Conservation (phyloP, 2,329 filamentous ascomycete species). For the Hansfordia pulvinata region DNA sequence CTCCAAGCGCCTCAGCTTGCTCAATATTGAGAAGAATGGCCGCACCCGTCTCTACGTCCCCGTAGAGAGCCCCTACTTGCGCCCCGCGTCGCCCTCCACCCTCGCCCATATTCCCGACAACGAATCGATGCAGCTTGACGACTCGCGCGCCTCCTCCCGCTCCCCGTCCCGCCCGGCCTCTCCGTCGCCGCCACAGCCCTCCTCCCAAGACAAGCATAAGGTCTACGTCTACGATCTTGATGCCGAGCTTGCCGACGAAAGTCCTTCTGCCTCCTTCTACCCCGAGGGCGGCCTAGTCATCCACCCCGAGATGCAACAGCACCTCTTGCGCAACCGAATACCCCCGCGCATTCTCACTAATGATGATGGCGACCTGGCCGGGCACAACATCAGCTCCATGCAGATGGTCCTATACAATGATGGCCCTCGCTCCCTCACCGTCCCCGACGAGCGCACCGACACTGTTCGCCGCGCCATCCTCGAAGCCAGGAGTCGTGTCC, state of each 20-base stretch:
- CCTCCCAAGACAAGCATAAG: conserved; percentile 68
- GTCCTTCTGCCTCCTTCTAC: conserved; percentile 25
- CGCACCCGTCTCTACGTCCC: conserved; percentile 53
- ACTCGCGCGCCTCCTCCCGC: conserved; percentile 36
- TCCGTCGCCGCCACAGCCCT: conserved; percentile 6
- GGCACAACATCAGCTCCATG: conserved; percentile 23
- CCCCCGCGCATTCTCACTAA: conserved; percentile 51
- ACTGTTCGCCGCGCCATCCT: conserved; percentile 73
- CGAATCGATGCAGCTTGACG: conserved; percentile 72
- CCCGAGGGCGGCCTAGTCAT: conserved; percentile 56
- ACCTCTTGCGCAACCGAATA: conserved; percentile 58
- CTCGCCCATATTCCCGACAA: conserved; percentile 17
- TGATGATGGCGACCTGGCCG: conserved; percentile 37
- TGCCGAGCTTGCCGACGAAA: conserved; percentile 61
- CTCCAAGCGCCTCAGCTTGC: conserved; percentile 67
- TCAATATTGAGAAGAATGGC: conserved; percentile 56
- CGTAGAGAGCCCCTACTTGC: conserved; percentile 33
- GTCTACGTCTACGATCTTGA: conserved; percentile 88
- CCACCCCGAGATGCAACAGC: conserved; percentile 74
- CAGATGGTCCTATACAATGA: conserved; percentile 77
- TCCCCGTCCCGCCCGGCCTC: conserved; percentile 4
- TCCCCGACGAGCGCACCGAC: conserved; percentile 63
- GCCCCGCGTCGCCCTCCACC: conserved; percentile 8
- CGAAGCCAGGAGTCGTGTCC: conserved; percentile 57
- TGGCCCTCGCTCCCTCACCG: conserved; percentile 60